phyloP scores from a whole-genome alignment of 495 filamentous ascomycete species.

The Podospora pseudoanserina region DNA sequence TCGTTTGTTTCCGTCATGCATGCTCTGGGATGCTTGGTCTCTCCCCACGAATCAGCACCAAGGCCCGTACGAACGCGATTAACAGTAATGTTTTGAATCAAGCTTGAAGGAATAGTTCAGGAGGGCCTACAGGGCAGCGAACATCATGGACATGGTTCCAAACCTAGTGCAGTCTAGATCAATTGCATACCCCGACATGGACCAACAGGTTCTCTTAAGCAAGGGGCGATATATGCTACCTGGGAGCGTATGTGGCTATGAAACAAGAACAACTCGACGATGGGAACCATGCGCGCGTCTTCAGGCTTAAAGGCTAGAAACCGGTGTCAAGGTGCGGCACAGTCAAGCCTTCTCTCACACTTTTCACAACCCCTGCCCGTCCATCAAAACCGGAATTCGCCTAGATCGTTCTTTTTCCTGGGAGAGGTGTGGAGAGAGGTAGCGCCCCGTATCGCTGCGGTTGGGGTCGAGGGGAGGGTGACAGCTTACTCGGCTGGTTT shows the following conservation, averaged over 20 bases:
- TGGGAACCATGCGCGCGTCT: background rate
- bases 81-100: background rate
- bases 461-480: background rate
- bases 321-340: background rate
- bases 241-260: background rate
- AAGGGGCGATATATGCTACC: background rate
- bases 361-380: background rate
- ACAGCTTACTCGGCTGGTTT: background rate
- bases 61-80: background rate
- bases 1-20: background rate
- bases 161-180: background rate
- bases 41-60: background rate
- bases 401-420: background rate
- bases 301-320: background rate
- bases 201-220: no score
- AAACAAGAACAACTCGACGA: background rate
- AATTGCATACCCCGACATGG: background rate
- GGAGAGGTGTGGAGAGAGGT: background rate
- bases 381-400: background rate
- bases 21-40: background rate
- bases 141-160: background rate
- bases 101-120: background rate
- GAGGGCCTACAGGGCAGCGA: background rate
- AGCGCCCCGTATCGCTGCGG: background rate
- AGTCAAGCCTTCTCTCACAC: background rate